Percentiles rank a stretch among this genome's conserved stretches.
Evolutionary conservation across 2,329 filamentous ascomycete species (phyloP).

Genomic region (Akanthomyces muscarius): DNA sequence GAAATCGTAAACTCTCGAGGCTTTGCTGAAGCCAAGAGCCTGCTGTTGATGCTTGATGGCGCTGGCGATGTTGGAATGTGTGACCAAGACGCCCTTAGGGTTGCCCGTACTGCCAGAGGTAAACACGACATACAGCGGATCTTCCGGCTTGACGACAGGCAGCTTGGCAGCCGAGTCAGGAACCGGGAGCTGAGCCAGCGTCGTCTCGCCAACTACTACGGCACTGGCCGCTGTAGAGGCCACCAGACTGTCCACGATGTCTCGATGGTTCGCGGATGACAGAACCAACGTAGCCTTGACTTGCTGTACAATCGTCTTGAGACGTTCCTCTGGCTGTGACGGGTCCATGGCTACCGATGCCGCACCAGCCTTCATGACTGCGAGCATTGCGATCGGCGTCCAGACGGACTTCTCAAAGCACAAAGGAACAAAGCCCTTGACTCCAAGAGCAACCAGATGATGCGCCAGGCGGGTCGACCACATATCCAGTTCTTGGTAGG

Average conservation of each 20-base stretch:
- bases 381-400: constrained; percentile 9
- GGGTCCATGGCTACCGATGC: constrained; percentile 9
- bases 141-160: neutral
- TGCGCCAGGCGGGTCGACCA: constrained; percentile 13
- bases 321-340: constrained; percentile 3
- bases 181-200: neutral
- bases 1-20: constrained; percentile 19
- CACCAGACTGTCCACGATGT: neutral
- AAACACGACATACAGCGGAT: constrained; percentile 23
- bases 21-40: constrained; percentile 18
- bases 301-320: neutral
- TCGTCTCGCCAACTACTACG: neutral
- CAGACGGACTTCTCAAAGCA: constrained; percentile 9
- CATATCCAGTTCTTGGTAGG: constrained; percentile 19
- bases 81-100: constrained; percentile 25
- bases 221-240: neutral
- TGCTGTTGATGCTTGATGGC: constrained; percentile 21
- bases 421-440: neutral
- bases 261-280: neutral
- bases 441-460: constrained; percentile 6
- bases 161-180: neutral
- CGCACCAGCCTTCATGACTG: constrained; percentile 5
- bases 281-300: neutral
- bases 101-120: constrained; percentile 17
- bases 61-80: constrained; percentile 20